A percentile compares a stretch with the other conserved stretches of the same genome.
phyloP scores from a whole-genome alignment of 2,329 filamentous ascomycete species.

The Rachicladosporium sp. region DNA sequence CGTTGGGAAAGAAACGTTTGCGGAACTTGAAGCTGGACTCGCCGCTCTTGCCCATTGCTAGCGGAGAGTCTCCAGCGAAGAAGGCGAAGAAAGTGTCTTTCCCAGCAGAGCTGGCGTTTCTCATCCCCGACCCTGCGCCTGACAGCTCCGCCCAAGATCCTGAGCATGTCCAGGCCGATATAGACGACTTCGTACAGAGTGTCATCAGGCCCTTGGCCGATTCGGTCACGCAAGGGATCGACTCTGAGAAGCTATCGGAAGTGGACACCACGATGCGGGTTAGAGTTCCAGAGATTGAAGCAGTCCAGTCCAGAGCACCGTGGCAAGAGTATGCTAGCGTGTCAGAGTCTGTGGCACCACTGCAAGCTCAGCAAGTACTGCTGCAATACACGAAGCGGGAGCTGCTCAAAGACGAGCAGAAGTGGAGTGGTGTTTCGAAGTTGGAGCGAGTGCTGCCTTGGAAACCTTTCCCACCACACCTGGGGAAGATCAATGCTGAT shows the following conservation, averaged over 20 bases:
- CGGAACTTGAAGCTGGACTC: constrained; percentile 33
- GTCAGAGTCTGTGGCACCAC: background rate
- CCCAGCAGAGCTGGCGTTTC: constrained; percentile 23
- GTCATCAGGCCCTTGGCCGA: constrained; percentile 25
- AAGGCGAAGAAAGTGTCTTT: constrained; percentile 30
- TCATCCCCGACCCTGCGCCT: constrained; percentile 22
- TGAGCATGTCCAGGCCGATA: constrained; percentile 16
- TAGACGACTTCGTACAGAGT: constrained; percentile 24
- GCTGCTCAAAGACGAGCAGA: constrained; percentile 17
- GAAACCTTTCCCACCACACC: constrained; percentile 34
- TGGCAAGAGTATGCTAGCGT: constrained; percentile 30
- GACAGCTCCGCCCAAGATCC: constrained; percentile 10
- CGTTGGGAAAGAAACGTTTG: constrained; percentile 21
- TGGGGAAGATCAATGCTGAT: constrained; percentile 26
- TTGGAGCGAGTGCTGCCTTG: constrained; percentile 33
- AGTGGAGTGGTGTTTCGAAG: constrained; percentile 31
- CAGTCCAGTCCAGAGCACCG: constrained; percentile 30
- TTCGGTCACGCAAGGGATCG: constrained; percentile 21
- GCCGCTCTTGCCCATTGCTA: constrained; percentile 30
- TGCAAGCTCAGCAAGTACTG: constrained; percentile 23
- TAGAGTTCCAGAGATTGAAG: constrained; percentile 36
- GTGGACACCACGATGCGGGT: constrained; percentile 37
- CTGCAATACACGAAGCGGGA: constrained; percentile 24
- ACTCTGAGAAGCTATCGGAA: constrained; percentile 26
- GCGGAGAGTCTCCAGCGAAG: constrained; percentile 25